Base-by-base conservation (phyloP, 306 rosid species). In the Trifolium dubium region DNA sequence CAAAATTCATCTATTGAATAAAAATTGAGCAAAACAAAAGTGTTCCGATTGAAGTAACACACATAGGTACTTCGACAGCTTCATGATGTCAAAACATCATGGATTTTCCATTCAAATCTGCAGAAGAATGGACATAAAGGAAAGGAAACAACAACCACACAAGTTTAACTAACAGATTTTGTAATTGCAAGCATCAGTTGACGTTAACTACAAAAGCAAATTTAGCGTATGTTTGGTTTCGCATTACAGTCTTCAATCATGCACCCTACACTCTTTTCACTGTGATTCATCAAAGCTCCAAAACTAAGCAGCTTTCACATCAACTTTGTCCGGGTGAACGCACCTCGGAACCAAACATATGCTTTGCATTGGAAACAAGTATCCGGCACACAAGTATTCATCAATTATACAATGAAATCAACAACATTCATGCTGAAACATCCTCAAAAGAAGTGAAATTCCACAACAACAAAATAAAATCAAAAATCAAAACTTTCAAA, bases 101-200 rank as follows among this genome's bases (percentile, higher is more conserved):
- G 3, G 41, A 34, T 41, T 83, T 47, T 56, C 58, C 71, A 67
- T 19, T 34, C 39, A 69, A 39, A 47, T 68, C 17, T 12, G 50
- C 18, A 47, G 3, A 18, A 79, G 37, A 64, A 14, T 14, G 18
- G 71, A 18, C 34, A 46, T 28, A 73, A 30, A 13, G 14, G 14
- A 49, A 47, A 40, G 40, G n/a, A 55, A 72, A 51, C 66, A 46
- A 37, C n/a, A 61, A 5, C 3, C 4, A 35, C 59, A 56, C 64
- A 63, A 70, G 54, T 70, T 79, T 35, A 72, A 75, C 59, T 28
- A 56, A n/a, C 55, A 47, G 10, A 74, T 41, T 62, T 67, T 19
- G 55, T 19, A 72, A 74, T 7, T 14, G 18, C 39, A 30, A 13
- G 31, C 64, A n/a, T 51, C 31, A 58, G 19, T 11, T 31, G 14